Evolutionary conservation across 164 flowering plant genomes (phyloP).

Genomic region (Kingdonia uniflora): DNA sequence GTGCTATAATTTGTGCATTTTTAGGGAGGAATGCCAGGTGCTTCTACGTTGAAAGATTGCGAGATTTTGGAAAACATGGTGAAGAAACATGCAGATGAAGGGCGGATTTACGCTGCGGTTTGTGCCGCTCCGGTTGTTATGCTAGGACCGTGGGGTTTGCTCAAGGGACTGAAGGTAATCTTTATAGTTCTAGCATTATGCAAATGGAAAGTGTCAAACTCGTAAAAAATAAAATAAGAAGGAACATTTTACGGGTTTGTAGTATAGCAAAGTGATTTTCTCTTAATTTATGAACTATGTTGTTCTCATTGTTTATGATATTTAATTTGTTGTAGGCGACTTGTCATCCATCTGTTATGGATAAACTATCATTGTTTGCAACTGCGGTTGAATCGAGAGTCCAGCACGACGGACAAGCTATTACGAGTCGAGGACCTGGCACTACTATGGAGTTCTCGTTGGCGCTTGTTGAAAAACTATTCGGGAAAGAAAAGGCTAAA

Average conservation of each 20-base stretch:
- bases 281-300: not conserved
- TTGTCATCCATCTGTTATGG: conserved; percentile 80
- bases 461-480: conserved; percentile 61
- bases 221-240: too few species aligned
- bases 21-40: conserved; percentile 90
- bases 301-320: not conserved
- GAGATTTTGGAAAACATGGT: conserved; percentile 38
- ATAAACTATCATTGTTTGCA: conserved; percentile 50
- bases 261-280: too few species aligned
- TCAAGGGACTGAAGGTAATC: conserved; percentile 67
- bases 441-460: conserved; percentile 78
- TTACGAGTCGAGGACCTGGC: conserved; percentile 95
- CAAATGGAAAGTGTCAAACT: not conserved
- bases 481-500: conserved; percentile 76
- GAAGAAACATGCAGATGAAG: conserved; percentile 67
- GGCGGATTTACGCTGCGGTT: conserved; percentile 63
- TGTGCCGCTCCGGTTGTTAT: conserved; percentile 93
- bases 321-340: conserved; percentile 53
- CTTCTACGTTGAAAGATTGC: conserved; percentile 44
- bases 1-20: too few species aligned
- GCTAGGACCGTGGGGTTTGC: conserved; percentile 77
- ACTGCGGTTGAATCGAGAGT: conserved; percentile 69
- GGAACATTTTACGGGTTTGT: too few species aligned
- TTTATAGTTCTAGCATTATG: not conserved
- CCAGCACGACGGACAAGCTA: conserved; percentile 54